Conservation (phyloP, 108 stramenopile genomes). For the Chaetoceros tenuissimus region DNA sequence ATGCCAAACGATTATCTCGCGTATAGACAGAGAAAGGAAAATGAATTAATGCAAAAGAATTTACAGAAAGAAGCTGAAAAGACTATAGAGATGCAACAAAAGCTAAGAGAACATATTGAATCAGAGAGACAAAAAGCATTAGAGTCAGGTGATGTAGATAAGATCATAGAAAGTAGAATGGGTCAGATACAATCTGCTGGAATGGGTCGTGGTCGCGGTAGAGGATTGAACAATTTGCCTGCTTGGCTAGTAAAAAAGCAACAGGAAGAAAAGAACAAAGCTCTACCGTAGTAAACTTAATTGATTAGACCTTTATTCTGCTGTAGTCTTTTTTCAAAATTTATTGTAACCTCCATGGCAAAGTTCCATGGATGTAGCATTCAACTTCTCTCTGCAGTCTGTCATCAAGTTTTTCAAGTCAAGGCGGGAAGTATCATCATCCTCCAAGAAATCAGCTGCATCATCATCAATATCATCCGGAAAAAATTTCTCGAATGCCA, state of each 20-base stretch:
- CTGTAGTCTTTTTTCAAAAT: too few species aligned
- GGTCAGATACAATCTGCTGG: slow-evolving; percentile 12
- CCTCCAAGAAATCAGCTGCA: not conserved
- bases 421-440: too few species aligned
- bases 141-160: slow-evolving; percentile 20
- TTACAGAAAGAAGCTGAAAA: slow-evolving; percentile 43
- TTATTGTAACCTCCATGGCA: too few species aligned
- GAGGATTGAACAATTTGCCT: slow-evolving; percentile 64
- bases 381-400: too few species aligned
- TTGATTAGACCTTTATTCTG: too few species aligned
- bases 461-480: slow-evolving; percentile 36
- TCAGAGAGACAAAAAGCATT: slow-evolving; percentile 42
- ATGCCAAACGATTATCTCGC: slow-evolving; percentile 79
- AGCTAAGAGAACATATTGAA: slow-evolving; percentile 41
- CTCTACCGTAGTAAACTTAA: too few species aligned
- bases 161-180: slow-evolving; percentile 24
- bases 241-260: slow-evolving; percentile 80
- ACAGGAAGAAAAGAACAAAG: slow-evolving; percentile 19
- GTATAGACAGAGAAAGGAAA: slow-evolving; percentile 52
- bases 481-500: slow-evolving; percentile 36
- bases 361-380: too few species aligned
- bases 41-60: slow-evolving; percentile 24
- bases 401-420: too few species aligned
- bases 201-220: slow-evolving; percentile 57
- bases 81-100: slow-evolving; percentile 45